Base-by-base conservation (phyloP, 225 moss, liverwort and hornwort species). In the Antitrichia curtipendula region DNA sequence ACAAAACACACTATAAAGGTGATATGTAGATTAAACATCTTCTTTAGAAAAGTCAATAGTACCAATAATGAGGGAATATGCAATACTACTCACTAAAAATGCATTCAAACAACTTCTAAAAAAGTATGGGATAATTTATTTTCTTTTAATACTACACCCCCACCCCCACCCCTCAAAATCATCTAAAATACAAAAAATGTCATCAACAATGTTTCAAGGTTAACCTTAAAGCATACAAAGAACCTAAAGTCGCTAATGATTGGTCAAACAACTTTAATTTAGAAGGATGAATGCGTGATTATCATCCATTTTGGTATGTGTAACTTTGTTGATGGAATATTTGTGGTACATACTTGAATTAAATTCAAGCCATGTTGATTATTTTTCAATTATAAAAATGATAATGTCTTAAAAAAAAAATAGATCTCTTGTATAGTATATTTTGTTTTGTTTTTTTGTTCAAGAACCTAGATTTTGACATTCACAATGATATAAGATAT, bases 251-350 rank as follows among this genome's bases (percentile, higher is more conserved):
- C 5, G 64, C 3, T 63, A 4, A 63, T 34, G 18, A 64, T 18
- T 18, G 9, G 34, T 64, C 34, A 65, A 64, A 65, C 6, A 65
- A 65, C 20, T 10, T 65, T 19, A 65, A 36, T 36, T 20, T 20
- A 20, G 11, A 36, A 3, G 11, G 2, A 21, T 0, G 1, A 20
- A 10, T 0, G 0, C 1, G 1, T 21, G 11, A n/a, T n/a, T 66
- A 12, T n/a, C 21, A 65, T 19, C 20, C 9, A 36, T 1, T 64
- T 64, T 7, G 32, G 16, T 32, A 9, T 17, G 0, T 63, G 3
- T 27, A 34, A 60, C 28, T 28, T 60, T 28, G 7, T 13, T 13
- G 4, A 14, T 59, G 7, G 6, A 59, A 59, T 29, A 61, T 61
- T 0, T 16, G 2, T 5, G 4, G 31, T 62, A 32, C 31, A 32